These are phyloP conservation scores for Emmonsiellopsis sp. DNA, from an alignment of 2,329 filamentous ascomycete species.

Conservation along the genomic window DNA sequence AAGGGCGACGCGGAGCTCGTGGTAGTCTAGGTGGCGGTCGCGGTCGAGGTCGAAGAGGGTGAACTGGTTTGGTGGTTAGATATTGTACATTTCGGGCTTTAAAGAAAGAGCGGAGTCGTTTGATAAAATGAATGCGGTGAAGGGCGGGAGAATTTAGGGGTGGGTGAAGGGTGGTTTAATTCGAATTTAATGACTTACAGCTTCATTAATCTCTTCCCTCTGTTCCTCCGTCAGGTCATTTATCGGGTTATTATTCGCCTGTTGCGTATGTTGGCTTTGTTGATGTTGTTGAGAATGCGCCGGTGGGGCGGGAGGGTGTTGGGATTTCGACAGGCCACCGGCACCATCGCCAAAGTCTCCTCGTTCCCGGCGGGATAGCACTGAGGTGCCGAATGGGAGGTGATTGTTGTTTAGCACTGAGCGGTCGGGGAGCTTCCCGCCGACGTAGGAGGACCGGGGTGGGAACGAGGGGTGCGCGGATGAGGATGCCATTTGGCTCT, in stretches of 20 bases:
- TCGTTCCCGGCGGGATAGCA: constrained; percentile 31
- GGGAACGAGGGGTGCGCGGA: constrained; percentile 47
- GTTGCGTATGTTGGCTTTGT: constrained; percentile 33
- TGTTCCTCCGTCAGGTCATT: constrained; percentile 72
- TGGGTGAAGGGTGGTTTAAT: neutral
- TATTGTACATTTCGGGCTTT: neutral
- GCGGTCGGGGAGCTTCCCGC: constrained; percentile 46
- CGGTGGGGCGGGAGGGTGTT: constrained; percentile 25
- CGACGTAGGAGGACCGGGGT: constrained; percentile 45
- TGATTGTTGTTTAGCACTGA: constrained; percentile 30
- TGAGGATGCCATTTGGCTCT: constrained; percentile 18
- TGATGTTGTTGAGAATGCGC: constrained; percentile 27
- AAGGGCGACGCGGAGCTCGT: constrained; percentile 93
- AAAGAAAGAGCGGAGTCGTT: neutral
- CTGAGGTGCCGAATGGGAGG: constrained; percentile 34
- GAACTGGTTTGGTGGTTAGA: constrained; percentile 52
- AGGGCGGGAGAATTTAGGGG: neutral
- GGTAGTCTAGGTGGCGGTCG: constrained; percentile 89
- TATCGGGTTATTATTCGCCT: constrained; percentile 38
- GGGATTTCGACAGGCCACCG: constrained; percentile 17
- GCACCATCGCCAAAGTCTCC: constrained; percentile 8
- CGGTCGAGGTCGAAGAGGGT: constrained; percentile 95
- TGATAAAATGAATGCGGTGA: neutral
- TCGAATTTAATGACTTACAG: constrained; percentile 48
- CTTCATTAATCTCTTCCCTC: constrained; percentile 85